Conservation (phyloP, 345 rosid species). For the Eucalyptus cloeziana region DNA sequence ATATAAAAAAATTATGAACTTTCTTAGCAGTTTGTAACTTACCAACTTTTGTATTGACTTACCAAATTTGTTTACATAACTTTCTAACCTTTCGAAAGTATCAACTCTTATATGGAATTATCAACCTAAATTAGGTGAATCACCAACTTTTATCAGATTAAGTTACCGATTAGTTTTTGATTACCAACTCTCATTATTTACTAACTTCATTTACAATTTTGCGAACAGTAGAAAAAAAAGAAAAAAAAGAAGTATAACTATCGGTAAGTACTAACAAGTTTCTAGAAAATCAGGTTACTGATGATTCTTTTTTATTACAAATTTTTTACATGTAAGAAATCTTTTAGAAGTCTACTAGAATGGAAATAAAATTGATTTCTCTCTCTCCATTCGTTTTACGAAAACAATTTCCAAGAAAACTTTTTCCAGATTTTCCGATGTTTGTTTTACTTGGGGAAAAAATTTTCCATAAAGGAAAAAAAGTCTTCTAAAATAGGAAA, state of each 20-base stretch:
- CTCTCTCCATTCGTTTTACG: no score
- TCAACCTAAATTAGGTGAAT: neutral
- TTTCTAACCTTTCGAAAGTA: neutral
- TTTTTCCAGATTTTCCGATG: rapidly evolving
- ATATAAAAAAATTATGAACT: neutral
- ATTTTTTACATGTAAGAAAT: no score
- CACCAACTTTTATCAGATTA: neutral
- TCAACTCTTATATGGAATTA: neutral
- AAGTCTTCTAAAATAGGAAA: no score
- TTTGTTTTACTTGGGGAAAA: no score
- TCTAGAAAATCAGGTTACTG: neutral
- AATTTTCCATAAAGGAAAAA: no score
- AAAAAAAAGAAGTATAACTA: no score
- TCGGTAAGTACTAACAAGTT: neutral
- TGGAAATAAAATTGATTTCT: neutral
- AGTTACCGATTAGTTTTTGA: neutral
- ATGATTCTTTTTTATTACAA: no score
- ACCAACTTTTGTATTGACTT: neutral
- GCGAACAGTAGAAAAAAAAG: no score
- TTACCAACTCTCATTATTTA: neutral
- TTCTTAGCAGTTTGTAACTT: neutral
- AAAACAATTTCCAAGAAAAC: no score
- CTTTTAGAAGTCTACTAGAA: neutral
- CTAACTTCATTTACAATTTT: neutral
- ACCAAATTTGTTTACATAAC: neutral